Base-by-base conservation (phyloP, 805 yeast genomes). In the Wickerhamiella nectarea region DNA sequence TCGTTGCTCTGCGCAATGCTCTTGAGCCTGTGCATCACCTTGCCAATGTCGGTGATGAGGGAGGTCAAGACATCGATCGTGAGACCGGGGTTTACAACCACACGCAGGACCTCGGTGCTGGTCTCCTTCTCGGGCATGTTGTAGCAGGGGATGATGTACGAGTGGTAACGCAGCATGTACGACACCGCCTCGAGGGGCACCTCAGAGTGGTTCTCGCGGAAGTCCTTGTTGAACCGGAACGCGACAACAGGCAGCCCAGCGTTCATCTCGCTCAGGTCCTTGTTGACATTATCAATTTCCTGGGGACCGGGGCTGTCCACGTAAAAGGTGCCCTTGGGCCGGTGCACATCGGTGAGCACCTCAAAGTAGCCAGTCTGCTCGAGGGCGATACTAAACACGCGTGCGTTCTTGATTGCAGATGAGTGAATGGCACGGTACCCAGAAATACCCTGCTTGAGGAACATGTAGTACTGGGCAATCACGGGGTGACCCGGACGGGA, bases 401-500 rank as follows among this genome's bases (percentile, higher is more conserved):
- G 72, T 0, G 95, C 89, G 52, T 82, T 83, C 49, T 71, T 68
- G 47, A 85, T 56, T 35, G 87, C 75, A 48, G 68, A 68, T 47
- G 69, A 69, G 58, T 80, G 86, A 31, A 75, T 64, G 41, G 70
- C 66, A 50, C 67, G 60, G 66, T 71, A 86, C n/a, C 96, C 96
- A 26, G 70, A 69, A 47, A 59, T 62, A 6, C 95, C 96, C 28
- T 76, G 66, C 34, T 74, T 67, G 52, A 86, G 63, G 53, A 86
- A 76, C 60, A 81, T 80, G 69, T 66, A 85, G 43, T 86, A 87
- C 64, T 86, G 95, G 56, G 80, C 85, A 49, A 86, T 69, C 25
- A 87, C 87, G 47, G 87, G 94, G 72, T 75, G 82, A 1, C 95
- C 95, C 6, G 96, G 91, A 59, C 95, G 76, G 6, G 94, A 82